Evolutionary conservation across 768 basidiomycete genomes (phyloP), one percentile per base, ranked within the genome.

Genomic region (Lactarius evosmus): DNA sequence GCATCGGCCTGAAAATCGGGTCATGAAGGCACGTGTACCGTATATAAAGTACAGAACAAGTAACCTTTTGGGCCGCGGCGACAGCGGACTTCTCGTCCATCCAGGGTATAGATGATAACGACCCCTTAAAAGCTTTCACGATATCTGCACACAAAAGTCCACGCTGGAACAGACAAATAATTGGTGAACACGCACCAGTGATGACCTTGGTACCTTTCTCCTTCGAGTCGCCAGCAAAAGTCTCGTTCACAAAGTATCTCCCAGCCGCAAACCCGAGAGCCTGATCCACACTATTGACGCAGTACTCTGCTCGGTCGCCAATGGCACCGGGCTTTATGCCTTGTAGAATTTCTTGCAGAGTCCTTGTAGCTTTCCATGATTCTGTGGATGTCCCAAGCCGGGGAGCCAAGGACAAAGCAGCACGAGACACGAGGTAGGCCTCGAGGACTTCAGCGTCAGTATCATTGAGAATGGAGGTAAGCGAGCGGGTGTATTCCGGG

Each of bases 181-280:
- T 17, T 5, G 32, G 16, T n/a, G 14, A 34, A n/a, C 17, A 52
- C 76, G 62, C 65, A 90, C 93, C 83, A 53, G 80, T 83, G 71
- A 99, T 98, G 66, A 98, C 83, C 63, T 84, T 84, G 51, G 89
- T 91, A 14, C 87, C 93, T 71, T 90, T 91, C 69, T 82, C 81
- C 73, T 84, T 90, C 27, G 91, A 92, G 56, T 91, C 80, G 22
- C 88, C 86, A 11, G 82, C 83, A 70, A 95, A 95, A 0, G 89
- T 89, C 72, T 86, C 83, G 57, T 91, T 84, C 57, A 95, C 93
- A 71, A 95, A 98, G 74, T 89, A 92, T 67, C 91, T 82, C 2
- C 96, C 95, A 33, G 89, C 83, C 7, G 93, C 89, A 73, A 92
- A 95, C n/a, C 96, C 96, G 61, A 96, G 80, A 1, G 83, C 82